These are phyloP conservation scores for Kwoniella europaea DNA, from an alignment of 768 basidiomycete species.

Conservation along the genomic window DNA sequence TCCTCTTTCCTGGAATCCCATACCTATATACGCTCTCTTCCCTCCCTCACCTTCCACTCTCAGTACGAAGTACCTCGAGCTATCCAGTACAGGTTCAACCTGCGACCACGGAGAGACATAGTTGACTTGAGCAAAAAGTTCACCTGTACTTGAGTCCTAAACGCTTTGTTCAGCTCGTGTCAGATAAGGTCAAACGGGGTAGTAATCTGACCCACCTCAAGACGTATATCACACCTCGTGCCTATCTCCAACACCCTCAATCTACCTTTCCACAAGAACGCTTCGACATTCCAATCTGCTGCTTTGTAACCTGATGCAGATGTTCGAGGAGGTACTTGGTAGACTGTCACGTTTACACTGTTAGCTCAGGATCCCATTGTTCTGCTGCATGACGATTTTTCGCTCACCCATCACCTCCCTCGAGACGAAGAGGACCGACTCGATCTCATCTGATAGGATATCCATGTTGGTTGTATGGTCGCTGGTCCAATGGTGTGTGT, in stretches of 20 bases:
- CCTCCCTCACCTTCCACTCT: conserved; percentile 81
- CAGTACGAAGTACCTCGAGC: conserved; percentile 91
- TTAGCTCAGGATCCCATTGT: neutral
- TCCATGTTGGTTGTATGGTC: conserved; percentile 37
- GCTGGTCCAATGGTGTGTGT: neutral
- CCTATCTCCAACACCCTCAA: conserved; percentile 82
- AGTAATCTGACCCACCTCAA: conserved; percentile 69
- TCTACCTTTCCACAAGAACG: conserved; percentile 89
- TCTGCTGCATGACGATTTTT: neutral
- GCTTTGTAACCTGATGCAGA: conserved; percentile 88
- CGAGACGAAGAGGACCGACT: conserved; percentile 86
- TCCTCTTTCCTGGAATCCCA: conserved; percentile 86
- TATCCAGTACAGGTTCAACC: conserved; percentile 95
- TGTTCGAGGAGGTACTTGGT: conserved; percentile 85
- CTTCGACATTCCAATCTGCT: conserved; percentile 87
- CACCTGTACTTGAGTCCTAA: conserved; percentile 52
- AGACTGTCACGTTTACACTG: conserved; percentile 64
- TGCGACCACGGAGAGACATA: conserved; percentile 79
- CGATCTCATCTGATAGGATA: conserved; percentile 70
- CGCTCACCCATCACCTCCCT: conserved; percentile 82
- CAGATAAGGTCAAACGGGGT: conserved; percentile 9
- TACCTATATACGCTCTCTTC: conserved; percentile 87
- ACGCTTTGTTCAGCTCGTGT: no score
- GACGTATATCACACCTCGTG: conserved; percentile 69
- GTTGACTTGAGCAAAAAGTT: conserved; percentile 84